These are phyloP conservation scores for Debaryomyces sp. DNA, from an alignment of 1,139 yeast species.

Conservation along the genomic window DNA sequence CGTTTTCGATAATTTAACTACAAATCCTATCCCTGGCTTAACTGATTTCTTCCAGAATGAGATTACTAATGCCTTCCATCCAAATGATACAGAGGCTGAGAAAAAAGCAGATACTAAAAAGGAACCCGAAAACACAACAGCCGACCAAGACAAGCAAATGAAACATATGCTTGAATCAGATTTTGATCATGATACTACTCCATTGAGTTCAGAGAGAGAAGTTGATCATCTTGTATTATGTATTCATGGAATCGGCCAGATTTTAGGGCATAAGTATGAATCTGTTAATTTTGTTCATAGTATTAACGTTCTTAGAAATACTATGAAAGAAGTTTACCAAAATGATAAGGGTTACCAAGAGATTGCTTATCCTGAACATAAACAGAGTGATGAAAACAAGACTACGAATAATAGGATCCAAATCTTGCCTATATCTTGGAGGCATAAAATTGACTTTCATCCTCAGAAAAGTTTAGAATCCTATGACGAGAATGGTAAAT, in stretches of 20 bases:
- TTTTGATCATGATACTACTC: conserved; percentile 41
- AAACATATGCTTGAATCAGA: conserved; percentile 56
- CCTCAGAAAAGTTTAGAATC: conserved; percentile 44
- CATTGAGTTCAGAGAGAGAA: conserved; percentile 46
- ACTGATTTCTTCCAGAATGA: conserved; percentile 38
- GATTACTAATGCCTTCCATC: conserved; percentile 23
- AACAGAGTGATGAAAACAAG: conserved; percentile 19
- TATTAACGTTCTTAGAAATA: conserved; percentile 67
- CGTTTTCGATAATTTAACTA: conserved; percentile 31
- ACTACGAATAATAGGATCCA: conserved; percentile 62
- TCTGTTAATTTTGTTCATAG: conserved; percentile 88
- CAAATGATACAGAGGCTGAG: conserved; percentile 16
- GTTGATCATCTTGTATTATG: conserved; percentile 83
- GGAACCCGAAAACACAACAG: conserved; percentile 13
- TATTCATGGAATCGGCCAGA: conserved; percentile 94
- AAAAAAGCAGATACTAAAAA: conserved; percentile 15
- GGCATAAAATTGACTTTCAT: conserved; percentile 66
- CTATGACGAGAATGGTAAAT: conserved; percentile 30
- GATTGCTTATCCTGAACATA: conserved; percentile 31
- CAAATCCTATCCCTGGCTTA: conserved; percentile 31
- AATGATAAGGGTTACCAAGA: conserved; percentile 47
- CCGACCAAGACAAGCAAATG: conserved; percentile 28
- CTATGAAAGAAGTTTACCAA: conserved; percentile 59
- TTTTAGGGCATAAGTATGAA: conserved; percentile 76
- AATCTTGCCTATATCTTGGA: conserved; percentile 78